Evolutionary conservation across 352 stramenopile genomes (phyloP).

Genomic region (Phytopythium kandeliae): DNA sequence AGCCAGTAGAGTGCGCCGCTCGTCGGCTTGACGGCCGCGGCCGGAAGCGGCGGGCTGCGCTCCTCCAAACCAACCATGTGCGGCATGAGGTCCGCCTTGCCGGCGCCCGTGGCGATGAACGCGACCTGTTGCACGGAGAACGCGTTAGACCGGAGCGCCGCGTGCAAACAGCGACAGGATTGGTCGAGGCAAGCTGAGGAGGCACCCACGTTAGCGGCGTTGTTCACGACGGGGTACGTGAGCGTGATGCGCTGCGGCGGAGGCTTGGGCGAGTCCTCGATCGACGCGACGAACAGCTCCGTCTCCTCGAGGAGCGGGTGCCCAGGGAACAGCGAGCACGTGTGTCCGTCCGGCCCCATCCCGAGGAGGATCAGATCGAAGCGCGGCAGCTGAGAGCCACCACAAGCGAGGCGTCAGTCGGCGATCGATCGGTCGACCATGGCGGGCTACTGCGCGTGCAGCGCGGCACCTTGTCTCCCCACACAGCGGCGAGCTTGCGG

Average conservation of each 20-base stretch:
- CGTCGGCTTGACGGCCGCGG: slow-evolving; percentile 62
- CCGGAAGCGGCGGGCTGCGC: slow-evolving; percentile 56
- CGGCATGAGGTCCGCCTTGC: slow-evolving; percentile 87
- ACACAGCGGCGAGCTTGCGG: slow-evolving; percentile 57
- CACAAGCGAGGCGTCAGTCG: not conserved
- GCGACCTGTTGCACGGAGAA: slow-evolving; percentile 51
- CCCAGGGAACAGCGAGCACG: slow-evolving; percentile 96
- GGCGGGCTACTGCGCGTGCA: too few species aligned
- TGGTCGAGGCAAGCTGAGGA: too few species aligned
- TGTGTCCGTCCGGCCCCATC: slow-evolving; percentile 98
- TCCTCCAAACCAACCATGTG: slow-evolving; percentile 68
- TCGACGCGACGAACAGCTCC: slow-evolving; percentile 86
- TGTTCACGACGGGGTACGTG: slow-evolving; percentile 95
- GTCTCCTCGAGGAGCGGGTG: slow-evolving; percentile 89
- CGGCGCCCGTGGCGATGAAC: slow-evolving; percentile 87
- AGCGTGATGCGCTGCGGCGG: slow-evolving; percentile 96
- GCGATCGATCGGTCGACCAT: too few species aligned
- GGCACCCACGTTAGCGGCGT: slow-evolving; percentile 58
- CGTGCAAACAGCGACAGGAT: too few species aligned
- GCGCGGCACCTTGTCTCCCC: slow-evolving; percentile 47
- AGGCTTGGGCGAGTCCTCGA: slow-evolving; percentile 97
- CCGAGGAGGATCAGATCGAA: slow-evolving; percentile 96
- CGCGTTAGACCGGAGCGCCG: slow-evolving; percentile 6
- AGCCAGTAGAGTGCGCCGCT: slow-evolving; percentile 82
- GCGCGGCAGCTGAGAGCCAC: slow-evolving; percentile 48